phyloP scores from a whole-genome alignment of 2,329 filamentous ascomycete species.

The Trichoderma sp. region DNA sequence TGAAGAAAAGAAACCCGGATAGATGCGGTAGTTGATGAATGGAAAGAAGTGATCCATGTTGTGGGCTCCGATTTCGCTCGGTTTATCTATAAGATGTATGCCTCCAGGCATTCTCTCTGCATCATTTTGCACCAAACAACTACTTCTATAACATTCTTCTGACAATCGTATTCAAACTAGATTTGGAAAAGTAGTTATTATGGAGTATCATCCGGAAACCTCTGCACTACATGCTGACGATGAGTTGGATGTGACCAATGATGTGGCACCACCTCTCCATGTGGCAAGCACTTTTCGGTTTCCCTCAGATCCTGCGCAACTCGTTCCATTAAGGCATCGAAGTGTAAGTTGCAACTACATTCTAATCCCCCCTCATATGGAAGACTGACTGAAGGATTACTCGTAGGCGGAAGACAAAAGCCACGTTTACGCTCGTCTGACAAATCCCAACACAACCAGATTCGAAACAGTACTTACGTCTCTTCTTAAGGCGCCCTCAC shows the following conservation, averaged over 20 bases:
- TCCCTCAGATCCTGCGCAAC: slow-evolving; percentile 62
- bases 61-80: not conserved
- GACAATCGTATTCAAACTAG: not conserved
- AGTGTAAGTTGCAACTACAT: slow-evolving; percentile 37
- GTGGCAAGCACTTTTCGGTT: slow-evolving; percentile 92
- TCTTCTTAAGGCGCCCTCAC: slow-evolving; percentile 64
- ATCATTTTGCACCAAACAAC: not conserved
- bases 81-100: not conserved
- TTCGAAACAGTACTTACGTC: slow-evolving; percentile 79
- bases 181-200: not conserved
- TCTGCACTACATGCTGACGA: not conserved
- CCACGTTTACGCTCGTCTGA: slow-evolving; percentile 81
- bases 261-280: slow-evolving; percentile 79
- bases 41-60: not conserved
- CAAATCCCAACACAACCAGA: slow-evolving; percentile 76
- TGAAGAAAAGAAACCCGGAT: not conserved
- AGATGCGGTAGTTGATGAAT: not conserved
- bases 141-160: too few relatives aligned
- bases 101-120: not conserved
- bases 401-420: not conserved
- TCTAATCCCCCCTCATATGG: rapidly evolving
- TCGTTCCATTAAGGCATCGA: slow-evolving; percentile 47
- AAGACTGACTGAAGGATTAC: slow-evolving; percentile 29
- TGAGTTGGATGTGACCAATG: not conserved
- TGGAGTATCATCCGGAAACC: not conserved